Evolutionary conservation across 2,329 filamentous ascomycete species (phyloP).

Genomic region (Beauveria caledonica): DNA sequence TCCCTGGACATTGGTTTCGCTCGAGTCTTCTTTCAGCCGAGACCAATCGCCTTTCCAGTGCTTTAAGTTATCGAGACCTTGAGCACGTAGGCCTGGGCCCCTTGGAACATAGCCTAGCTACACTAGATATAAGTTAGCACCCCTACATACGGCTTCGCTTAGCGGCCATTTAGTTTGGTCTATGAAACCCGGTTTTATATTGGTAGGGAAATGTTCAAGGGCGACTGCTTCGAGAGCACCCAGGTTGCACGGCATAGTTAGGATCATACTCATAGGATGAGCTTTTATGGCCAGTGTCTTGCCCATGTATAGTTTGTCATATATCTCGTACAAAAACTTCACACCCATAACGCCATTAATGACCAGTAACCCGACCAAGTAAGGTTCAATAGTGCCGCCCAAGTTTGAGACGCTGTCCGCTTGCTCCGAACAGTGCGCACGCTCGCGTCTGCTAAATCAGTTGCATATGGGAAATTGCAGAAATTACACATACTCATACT

Average conservation of each 20-base stretch:
- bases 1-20: no score
- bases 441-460: neutral
- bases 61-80: no score
- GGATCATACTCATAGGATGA: neutral
- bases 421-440: neutral
- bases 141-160: no score
- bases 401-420: neutral
- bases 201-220: no score
- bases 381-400: neutral
- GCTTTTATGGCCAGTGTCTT: neutral
- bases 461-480: no score
- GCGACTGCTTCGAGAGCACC: neutral
- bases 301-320: constrained; percentile 10
- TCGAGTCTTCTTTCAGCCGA: no score
- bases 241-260: neutral
- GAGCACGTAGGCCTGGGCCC: no score
- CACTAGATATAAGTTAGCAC: no score
- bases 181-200: no score
- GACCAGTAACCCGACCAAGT: constrained; percentile 1
- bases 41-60: no score
- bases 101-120: no score
- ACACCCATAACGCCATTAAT: constrained; percentile 2
- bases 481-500: constrained; percentile 17
- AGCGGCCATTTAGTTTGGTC: no score
- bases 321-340: constrained; percentile 9